Evolutionary conservation across 2,329 filamentous ascomycete species (phyloP).

Genomic region (Aspergillus glaucus): DNA sequence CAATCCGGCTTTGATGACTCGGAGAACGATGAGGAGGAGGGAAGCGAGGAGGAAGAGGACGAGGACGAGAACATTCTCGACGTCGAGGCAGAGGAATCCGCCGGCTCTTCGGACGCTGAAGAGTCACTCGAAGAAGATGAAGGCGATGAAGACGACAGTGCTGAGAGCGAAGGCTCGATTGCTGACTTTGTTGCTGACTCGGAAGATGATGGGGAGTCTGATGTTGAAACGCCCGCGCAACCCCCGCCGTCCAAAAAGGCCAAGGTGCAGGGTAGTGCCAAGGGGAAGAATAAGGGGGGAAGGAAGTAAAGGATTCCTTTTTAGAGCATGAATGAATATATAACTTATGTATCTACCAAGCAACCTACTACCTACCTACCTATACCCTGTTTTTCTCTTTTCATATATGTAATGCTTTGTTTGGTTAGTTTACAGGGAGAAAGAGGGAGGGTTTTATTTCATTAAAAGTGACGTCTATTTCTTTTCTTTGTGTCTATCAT

Average conservation of each 20-base stretch:
- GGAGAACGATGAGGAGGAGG: conserved; percentile 48
- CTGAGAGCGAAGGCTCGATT: conserved; percentile 51
- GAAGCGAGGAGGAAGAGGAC: conserved; percentile 49
- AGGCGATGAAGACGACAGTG: conserved; percentile 57
- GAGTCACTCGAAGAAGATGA: conserved; percentile 55
- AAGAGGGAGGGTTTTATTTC: too few relatives aligned
- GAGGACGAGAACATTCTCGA: conserved; percentile 39
- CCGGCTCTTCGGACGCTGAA: conserved; percentile 38
- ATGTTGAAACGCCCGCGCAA: conserved; percentile 17
- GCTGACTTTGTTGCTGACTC: conserved; percentile 44
- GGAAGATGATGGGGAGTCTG: conserved; percentile 35
- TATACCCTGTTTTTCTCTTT: conserved; percentile 1
- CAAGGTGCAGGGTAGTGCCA: conserved; percentile 21
- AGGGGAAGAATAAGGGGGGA: conserved; percentile 29
- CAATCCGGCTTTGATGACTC: conserved; percentile 33
- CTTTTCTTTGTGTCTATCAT: background rate
- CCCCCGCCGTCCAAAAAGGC: conserved; percentile 32
- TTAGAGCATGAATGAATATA: conserved; percentile 1
- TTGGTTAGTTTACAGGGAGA: background rate
- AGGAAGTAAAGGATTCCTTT: conserved; percentile 22
- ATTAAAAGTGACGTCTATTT: background rate
- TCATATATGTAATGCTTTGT: background rate
- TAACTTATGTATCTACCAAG: too few relatives aligned
- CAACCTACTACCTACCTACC: background rate
- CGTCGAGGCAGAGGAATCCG: conserved; percentile 39